These are phyloP conservation scores for Penicillium sp. DNA, from an alignment of 2,329 filamentous ascomycete genomes.

Conservation along the genomic window DNA sequence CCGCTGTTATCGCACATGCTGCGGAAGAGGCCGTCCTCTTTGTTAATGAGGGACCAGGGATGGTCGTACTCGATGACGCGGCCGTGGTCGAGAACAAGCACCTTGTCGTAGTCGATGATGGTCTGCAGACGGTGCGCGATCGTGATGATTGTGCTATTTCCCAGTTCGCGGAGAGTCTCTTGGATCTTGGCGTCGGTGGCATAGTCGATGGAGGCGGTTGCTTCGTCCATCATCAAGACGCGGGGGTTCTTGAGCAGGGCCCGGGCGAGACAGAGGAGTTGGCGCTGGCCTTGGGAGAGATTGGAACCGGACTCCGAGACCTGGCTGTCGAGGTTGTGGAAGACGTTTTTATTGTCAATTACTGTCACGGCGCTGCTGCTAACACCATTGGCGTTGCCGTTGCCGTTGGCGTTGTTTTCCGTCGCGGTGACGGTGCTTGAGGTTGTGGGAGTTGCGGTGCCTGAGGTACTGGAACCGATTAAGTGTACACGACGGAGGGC, in stretches of 20 bases:
- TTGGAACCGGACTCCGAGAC: conserved; percentile 89
- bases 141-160: conserved; percentile 79
- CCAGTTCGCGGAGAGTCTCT: conserved; percentile 85
- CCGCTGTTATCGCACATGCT: conserved; percentile 63
- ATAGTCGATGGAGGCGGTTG: conserved; percentile 95
- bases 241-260: conserved; percentile 84
- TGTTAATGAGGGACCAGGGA: conserved; percentile 69
- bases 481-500: conserved; percentile 82
- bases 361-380: conserved; percentile 15
- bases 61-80: conserved; percentile 82
- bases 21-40: conserved; percentile 57
- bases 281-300: conserved; percentile 88
- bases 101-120: conserved; percentile 96
- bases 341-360: conserved; percentile 83
- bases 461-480: conserved; percentile 45
- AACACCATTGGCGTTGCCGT: conserved; percentile 15
- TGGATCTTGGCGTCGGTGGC: conserved; percentile 93
- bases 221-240: conserved; percentile 98
- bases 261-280: conserved; percentile 84
- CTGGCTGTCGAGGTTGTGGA: conserved; percentile 72
- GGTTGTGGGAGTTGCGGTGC: conserved; percentile 29
- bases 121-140: conserved; percentile 94
- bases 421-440: conserved; percentile 22
- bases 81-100: conserved; percentile 85
- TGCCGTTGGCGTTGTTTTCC: conserved; percentile 10